Evolutionary conservation across 1,284 basidiomycete species (phyloP).

Genomic region (Melampsora larici-populina): DNA sequence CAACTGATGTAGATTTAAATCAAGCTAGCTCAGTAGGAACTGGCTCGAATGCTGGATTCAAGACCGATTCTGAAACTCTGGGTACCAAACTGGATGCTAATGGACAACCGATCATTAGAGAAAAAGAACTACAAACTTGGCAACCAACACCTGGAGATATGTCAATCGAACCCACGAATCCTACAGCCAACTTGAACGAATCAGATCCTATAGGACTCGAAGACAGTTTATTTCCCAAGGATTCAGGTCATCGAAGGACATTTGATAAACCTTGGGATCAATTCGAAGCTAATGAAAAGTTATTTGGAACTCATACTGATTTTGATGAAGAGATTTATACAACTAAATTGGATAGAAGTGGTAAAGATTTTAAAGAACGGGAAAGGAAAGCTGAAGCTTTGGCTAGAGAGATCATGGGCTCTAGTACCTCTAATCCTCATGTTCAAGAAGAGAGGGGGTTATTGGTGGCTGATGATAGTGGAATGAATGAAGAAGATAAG

Average conservation of each 20-base stretch:
- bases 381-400: constrained; percentile 83
- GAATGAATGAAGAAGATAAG: constrained; percentile 92
- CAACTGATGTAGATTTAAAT: constrained; percentile 44
- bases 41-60: constrained; percentile 63
- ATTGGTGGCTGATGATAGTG: constrained; percentile 61
- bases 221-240: constrained; percentile 46
- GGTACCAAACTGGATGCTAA: constrained; percentile 52
- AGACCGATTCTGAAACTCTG: constrained; percentile 82
- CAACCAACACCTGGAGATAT: constrained; percentile 54
- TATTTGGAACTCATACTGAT: constrained; percentile 85
- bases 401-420: constrained; percentile 81
- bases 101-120: constrained; percentile 57
- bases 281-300: constrained; percentile 86
- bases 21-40: constrained; percentile 12
- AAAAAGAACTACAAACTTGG: constrained; percentile 84
- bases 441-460: constrained; percentile 83
- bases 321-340: constrained; percentile 96
- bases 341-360: constrained; percentile 81
- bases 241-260: constrained; percentile 29
- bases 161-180: constrained; percentile 27
- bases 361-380: constrained; percentile 79
- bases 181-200: constrained; percentile 18
- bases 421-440: constrained; percentile 66
- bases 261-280: constrained; percentile 73
- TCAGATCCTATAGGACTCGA: constrained; percentile 29